Conservation (phyloP, 768 basidiomycete species). For the Suillus subaureus region DNA sequence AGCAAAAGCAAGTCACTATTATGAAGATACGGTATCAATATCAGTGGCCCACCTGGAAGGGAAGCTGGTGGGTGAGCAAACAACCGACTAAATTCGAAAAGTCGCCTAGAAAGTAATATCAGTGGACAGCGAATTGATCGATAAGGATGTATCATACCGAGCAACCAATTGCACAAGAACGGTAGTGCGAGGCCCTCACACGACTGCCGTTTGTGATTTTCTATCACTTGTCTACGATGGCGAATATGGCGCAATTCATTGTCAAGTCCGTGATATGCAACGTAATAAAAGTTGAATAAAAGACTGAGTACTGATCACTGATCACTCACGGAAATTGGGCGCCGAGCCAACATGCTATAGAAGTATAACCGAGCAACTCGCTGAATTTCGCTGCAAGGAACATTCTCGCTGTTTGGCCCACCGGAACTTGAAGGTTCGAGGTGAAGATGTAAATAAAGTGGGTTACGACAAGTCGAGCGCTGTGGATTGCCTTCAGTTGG, state of each 20-base stretch:
- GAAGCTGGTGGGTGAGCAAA: slow-evolving; percentile 88
- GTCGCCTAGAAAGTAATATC: slow-evolving; percentile 60
- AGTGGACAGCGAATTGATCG: neutral
- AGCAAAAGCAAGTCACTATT: slow-evolving; percentile 12
- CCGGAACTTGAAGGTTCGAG: neutral
- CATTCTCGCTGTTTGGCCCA: slow-evolving; percentile 19
- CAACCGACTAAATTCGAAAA: slow-evolving; percentile 91
- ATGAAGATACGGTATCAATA: slow-evolving; percentile 11
- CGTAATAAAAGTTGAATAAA: no score
- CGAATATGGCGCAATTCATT: slow-evolving; percentile 12
- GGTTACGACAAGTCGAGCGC: slow-evolving; percentile 12
- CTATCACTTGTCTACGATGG: slow-evolving; percentile 72
- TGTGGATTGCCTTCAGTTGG: slow-evolving; percentile 19
- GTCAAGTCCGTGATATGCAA: slow-evolving; percentile 1
- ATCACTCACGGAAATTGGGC: slow-evolving; percentile 85
- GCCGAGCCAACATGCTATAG: slow-evolving; percentile 80
- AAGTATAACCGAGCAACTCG: slow-evolving; percentile 68
- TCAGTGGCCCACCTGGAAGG: slow-evolving; percentile 76
- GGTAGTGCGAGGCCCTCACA: slow-evolving; percentile 92
- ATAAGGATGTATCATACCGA: slow-evolving; percentile 54
- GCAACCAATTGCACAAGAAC: slow-evolving; percentile 91
- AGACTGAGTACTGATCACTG: slow-evolving; percentile 13
- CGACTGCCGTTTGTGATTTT: slow-evolving; percentile 74
- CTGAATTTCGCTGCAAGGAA: slow-evolving; percentile 42
- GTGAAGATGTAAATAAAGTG: neutral